These are phyloP conservation scores for Albophoma yamanashiensis DNA, from an alignment of 2,329 filamentous ascomycete genomes.

Conservation along the genomic window DNA sequence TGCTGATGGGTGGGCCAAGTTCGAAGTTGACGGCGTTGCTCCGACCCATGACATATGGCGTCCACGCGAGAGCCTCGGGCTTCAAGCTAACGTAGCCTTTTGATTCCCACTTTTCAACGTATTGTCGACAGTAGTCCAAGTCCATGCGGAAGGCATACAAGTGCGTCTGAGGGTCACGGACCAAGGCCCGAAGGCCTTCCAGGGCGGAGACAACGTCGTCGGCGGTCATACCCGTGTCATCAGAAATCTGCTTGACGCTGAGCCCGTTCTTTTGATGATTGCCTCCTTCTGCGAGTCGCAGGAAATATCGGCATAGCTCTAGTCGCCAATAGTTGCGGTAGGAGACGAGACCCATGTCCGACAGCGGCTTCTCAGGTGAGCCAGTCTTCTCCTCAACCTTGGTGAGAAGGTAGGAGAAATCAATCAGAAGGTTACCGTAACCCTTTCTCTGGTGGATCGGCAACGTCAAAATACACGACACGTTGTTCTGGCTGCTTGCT, in stretches of 20 bases:
- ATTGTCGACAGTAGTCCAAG: conserved; percentile 72
- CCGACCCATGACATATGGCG: conserved; percentile 91
- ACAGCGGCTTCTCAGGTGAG: conserved; percentile 92
- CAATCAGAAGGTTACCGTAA: conserved; percentile 92
- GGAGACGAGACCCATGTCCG: conserved; percentile 94
- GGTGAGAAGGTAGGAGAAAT: conserved; percentile 95
- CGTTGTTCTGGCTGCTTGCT: conserved; percentile 89
- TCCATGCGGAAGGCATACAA: conserved; percentile 86
- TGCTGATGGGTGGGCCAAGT: conserved; percentile 67
- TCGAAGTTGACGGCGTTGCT: conserved; percentile 76
- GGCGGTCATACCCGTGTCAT: conserved; percentile 87
- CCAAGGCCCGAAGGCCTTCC: conserved; percentile 79
- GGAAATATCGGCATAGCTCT: conserved; percentile 73
- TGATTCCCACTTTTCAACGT: conserved; percentile 78
- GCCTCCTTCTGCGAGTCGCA: conserved; percentile 31
- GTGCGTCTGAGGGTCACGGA: conserved; percentile 80
- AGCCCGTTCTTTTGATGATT: conserved; percentile 34
- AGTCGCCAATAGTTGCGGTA: conserved; percentile 97
- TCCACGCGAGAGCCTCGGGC: conserved; percentile 77
- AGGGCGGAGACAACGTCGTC: conserved; percentile 94
- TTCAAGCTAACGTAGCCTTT: conserved; percentile 84
- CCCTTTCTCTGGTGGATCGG: conserved; percentile 96
- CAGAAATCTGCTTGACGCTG: conserved; percentile 61
- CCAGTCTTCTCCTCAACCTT: conserved; percentile 88
- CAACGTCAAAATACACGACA: conserved; percentile 91